Percentiles rank a stretch among this genome's conserved stretches.
Evolutionary conservation across 768 basidiomycete species (phyloP).

Genomic region (Cubamyces lactineus): DNA sequence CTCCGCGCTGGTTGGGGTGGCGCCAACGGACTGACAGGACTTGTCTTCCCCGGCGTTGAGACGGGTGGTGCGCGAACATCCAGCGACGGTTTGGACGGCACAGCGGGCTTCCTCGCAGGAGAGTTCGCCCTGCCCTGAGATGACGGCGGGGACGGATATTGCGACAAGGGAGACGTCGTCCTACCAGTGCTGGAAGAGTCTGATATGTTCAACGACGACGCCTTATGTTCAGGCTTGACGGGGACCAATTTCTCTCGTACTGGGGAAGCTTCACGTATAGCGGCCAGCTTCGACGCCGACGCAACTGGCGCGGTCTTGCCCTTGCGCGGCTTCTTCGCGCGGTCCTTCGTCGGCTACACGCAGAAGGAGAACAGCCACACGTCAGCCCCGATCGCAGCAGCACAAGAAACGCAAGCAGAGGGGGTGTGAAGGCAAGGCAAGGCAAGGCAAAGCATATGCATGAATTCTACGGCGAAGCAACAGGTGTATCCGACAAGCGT

Average conservation of each 20-base stretch:
- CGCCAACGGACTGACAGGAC: slow-evolving; percentile 14
- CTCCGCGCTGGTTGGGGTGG: slow-evolving; percentile 8
- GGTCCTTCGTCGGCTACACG: slow-evolving; percentile 71
- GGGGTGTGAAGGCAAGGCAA: slow-evolving; percentile 7
- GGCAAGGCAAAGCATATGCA: slow-evolving; percentile 29
- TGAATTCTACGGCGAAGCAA: slow-evolving; percentile 17
- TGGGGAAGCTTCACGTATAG: slow-evolving; percentile 15
- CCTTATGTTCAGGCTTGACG: not conserved
- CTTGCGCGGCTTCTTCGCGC: slow-evolving; percentile 71
- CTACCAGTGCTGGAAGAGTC: not conserved
- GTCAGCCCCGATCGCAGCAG: slow-evolving; percentile 19
- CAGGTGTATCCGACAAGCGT: not conserved
- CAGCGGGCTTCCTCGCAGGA: not conserved
- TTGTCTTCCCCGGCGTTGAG: slow-evolving; percentile 5
- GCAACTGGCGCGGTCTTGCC: slow-evolving; percentile 32
- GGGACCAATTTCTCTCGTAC: slow-evolving; percentile 4
- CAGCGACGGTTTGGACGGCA: slow-evolving; percentile 14
- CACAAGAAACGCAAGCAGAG: not conserved
- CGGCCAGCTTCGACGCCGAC: slow-evolving; percentile 8
- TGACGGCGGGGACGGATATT: slow-evolving; percentile 20
- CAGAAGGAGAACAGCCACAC: slow-evolving; percentile 21
- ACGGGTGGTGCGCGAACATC: slow-evolving; percentile 5
- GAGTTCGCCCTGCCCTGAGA: slow-evolving; percentile 4
- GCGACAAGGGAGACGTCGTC: slow-evolving; percentile 2
- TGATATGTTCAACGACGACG: not conserved